Evolutionary conservation across 306 rosid genomes (phyloP).

Genomic region (Dicorynia guianensis): DNA sequence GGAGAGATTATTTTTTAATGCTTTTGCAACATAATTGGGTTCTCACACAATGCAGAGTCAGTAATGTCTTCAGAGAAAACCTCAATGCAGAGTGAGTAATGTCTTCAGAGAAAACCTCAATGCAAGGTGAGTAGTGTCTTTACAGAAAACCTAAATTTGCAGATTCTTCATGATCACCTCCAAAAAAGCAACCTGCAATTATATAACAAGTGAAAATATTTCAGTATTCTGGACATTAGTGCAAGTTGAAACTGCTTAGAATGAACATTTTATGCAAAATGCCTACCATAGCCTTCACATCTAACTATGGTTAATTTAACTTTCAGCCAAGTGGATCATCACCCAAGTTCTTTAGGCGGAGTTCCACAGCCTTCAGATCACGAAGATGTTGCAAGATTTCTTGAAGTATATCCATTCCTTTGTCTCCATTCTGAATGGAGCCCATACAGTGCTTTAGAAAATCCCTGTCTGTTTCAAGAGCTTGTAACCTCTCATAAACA

Average conservation of each 20-base stretch:
- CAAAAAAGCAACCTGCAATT: constrained; percentile 42
- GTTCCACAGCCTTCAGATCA: constrained; percentile 71
- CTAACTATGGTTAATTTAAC: constrained; percentile 34
- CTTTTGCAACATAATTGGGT: constrained; percentile 37
- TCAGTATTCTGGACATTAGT: background rate
- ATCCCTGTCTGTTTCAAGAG: constrained; percentile 78
- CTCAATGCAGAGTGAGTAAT: constrained; percentile 30
- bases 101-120: too few species aligned
- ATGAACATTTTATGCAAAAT: constrained; percentile 10
- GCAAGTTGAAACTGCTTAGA: background rate
- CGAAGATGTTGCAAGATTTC: constrained; percentile 78
- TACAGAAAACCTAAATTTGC: constrained; percentile 25
- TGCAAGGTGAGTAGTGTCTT: constrained; percentile 18
- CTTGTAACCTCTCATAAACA: constrained; percentile 78
- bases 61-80: constrained; percentile 16
- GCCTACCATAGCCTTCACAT: constrained; percentile 35
- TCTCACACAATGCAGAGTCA: constrained; percentile 13
- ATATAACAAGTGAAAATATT: background rate
- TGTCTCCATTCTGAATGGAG: constrained; percentile 71
- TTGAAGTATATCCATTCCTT: constrained; percentile 72
- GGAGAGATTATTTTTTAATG: constrained; percentile 23
- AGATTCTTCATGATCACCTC: constrained; percentile 38
- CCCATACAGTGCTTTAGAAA: constrained; percentile 73
- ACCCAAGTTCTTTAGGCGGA: constrained; percentile 46
- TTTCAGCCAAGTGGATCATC: constrained; percentile 45